phyloP scores from a whole-genome alignment of 352 stramenopile genomes.

The Globisporangium canariense region DNA sequence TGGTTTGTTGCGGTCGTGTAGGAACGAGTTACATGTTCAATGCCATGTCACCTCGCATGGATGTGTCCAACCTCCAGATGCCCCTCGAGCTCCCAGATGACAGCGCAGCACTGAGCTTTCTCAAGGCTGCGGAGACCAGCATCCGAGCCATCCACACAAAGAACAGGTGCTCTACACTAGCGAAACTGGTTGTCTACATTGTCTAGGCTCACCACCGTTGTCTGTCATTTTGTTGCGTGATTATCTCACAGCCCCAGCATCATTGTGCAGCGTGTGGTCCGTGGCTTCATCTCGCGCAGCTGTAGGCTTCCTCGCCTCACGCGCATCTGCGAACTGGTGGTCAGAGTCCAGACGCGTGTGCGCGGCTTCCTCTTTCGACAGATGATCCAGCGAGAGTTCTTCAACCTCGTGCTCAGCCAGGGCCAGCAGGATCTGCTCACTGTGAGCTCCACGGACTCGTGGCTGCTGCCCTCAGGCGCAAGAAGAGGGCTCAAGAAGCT shows the following conservation, averaged over 20 bases:
- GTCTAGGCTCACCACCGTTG: too few species aligned
- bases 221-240: neutral
- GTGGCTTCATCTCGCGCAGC: conserved; percentile 50
- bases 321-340: conserved; percentile 41
- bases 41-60: conserved; percentile 5
- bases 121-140: conserved; percentile 24
- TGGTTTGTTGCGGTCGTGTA: neutral
- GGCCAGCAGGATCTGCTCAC: conserved; percentile 49
- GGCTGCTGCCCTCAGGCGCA: conserved; percentile 29
- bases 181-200: conserved; percentile 1
- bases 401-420: conserved; percentile 38
- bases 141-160: conserved; percentile 27
- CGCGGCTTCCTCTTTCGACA: conserved; percentile 63
- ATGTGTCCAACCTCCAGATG: conserved; percentile 32
- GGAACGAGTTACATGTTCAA: conserved; percentile 11
- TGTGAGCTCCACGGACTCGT: conserved; percentile 26
- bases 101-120: conserved; percentile 31
- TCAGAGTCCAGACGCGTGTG: conserved; percentile 50
- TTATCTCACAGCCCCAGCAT: conserved; percentile 24
- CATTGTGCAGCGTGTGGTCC: conserved; percentile 33
- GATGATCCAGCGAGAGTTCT: conserved; percentile 42
- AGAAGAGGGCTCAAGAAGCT: conserved; percentile 48
- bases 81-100: conserved; percentile 51
- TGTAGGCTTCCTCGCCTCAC: conserved; percentile 36
- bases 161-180: conserved; percentile 34